These are phyloP conservation scores for Thalassiosira mediterranea DNA, from an alignment of 352 stramenopile genomes.

Conservation along the genomic window DNA sequence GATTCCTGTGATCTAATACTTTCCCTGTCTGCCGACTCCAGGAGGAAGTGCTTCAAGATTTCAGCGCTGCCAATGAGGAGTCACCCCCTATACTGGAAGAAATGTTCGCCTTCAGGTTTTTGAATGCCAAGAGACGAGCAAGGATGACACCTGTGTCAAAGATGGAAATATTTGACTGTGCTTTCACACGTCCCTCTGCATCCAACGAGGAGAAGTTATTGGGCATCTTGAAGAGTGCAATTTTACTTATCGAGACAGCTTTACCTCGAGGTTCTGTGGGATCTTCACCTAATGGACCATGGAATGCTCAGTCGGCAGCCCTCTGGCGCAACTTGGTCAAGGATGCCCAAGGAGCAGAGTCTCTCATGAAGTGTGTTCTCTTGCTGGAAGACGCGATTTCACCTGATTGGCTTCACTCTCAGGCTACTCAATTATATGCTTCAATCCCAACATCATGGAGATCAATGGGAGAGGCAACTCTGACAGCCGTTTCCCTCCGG, in stretches of 20 bases:
- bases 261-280: constrained; percentile 76
- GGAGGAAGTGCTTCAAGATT: constrained; percentile 75
- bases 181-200: constrained; percentile 32
- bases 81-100: constrained; percentile 58
- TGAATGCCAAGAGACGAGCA: constrained; percentile 67
- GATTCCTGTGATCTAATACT: neutral
- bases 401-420: constrained; percentile 70
- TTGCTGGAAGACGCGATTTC: constrained; percentile 80
- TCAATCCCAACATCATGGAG: constrained; percentile 74
- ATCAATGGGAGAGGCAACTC: constrained; percentile 72
- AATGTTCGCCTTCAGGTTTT: constrained; percentile 69
- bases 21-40: constrained; percentile 19
- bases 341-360: constrained; percentile 60
- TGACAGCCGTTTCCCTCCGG: constrained; percentile 71
- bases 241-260: constrained; percentile 80
- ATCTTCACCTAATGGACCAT: constrained; percentile 59
- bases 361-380: constrained; percentile 76
- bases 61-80: constrained; percentile 22
- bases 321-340: constrained; percentile 76
- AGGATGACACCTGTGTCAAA: constrained; percentile 47
- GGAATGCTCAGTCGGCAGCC: constrained; percentile 61
- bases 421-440: constrained; percentile 70
- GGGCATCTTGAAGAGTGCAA: constrained; percentile 69
- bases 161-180: constrained; percentile 69
- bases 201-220: constrained; percentile 71